Conservation (phyloP, 2,329 filamentous ascomycete species). For the Monosporascus cannonballus region DNA sequence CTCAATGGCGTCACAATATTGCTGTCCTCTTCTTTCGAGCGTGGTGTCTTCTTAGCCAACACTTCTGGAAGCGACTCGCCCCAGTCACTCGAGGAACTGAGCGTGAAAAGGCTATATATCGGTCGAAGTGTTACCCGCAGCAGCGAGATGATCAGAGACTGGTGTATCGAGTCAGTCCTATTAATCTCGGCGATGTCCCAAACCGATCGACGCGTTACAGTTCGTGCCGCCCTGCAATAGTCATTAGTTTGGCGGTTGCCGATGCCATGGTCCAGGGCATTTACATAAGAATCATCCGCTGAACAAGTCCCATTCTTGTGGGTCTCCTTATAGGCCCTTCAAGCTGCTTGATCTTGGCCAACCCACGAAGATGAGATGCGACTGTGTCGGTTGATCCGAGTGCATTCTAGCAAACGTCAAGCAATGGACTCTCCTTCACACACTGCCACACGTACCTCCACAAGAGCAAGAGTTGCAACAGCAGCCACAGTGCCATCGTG, state of each 20-base stretch:
- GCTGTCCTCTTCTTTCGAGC: conserved; percentile 12
- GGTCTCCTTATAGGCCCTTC: conserved; percentile 22
- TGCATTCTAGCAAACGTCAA: conserved; percentile 29
- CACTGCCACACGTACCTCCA: conserved; percentile 30
- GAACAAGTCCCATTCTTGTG: conserved; percentile 29
- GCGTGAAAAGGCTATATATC: conserved; percentile 22
- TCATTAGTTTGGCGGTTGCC: conserved; percentile 1
- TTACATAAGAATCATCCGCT: conserved; percentile 38
- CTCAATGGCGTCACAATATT: conserved; percentile 10
- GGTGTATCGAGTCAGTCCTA: conserved; percentile 33
- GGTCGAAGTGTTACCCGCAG: conserved; percentile 38
- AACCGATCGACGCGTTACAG: conserved; percentile 32
- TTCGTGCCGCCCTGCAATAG: conserved; percentile 31
- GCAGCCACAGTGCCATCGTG: conserved; percentile 37
- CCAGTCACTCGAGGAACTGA: conserved; percentile 18
- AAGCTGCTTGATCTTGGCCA: conserved; percentile 28
- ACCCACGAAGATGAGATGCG: conserved; percentile 35
- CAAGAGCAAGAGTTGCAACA: conserved; percentile 36
- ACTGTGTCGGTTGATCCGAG: conserved; percentile 37
- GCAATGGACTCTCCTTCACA: neutral
- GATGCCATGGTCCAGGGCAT: conserved; percentile 6
- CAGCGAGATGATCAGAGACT: conserved; percentile 39
- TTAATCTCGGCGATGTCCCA: conserved; percentile 32
- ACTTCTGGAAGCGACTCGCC: conserved; percentile 21
- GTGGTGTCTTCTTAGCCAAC: conserved; percentile 19